Evolutionary conservation across 257 asterid species (phyloP).

Genomic region (Solanum paucissectum): DNA sequence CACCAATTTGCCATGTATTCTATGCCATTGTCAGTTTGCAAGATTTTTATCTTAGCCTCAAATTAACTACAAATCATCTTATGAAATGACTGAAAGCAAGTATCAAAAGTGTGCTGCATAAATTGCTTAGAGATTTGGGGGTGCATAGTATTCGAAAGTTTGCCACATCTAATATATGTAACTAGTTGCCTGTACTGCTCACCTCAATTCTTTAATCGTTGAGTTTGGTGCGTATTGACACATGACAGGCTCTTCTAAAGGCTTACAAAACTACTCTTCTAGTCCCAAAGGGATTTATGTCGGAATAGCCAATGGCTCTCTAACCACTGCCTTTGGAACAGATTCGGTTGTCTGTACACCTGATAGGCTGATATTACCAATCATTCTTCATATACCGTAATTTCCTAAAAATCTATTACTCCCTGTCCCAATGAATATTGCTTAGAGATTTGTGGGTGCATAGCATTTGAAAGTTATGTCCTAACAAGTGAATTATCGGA

Average conservation of each 20-base stretch:
- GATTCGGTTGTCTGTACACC: neutral
- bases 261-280: neutral
- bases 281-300: neutral
- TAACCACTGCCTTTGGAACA: neutral
- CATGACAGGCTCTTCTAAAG: neutral
- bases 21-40: neutral
- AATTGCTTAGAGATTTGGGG: neutral
- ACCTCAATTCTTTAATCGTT: neutral
- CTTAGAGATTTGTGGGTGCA: neutral
- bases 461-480: neutral
- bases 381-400: neutral
- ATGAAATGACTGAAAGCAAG: neutral
- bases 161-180: neutral
- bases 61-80: neutral
- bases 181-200: neutral
- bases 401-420: neutral
- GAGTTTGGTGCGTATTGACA: neutral
- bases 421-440: neutral
- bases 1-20: neutral
- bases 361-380: neutral
- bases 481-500: neutral
- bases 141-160: neutral
- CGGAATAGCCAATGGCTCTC: neutral
- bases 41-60: neutral
- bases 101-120: neutral